A percentile compares a stretch with the other conserved stretches of the same genome.
Conservation (phyloP, 2,329 filamentous ascomycete species). For the Talaromyces amestolkiae region DNA sequence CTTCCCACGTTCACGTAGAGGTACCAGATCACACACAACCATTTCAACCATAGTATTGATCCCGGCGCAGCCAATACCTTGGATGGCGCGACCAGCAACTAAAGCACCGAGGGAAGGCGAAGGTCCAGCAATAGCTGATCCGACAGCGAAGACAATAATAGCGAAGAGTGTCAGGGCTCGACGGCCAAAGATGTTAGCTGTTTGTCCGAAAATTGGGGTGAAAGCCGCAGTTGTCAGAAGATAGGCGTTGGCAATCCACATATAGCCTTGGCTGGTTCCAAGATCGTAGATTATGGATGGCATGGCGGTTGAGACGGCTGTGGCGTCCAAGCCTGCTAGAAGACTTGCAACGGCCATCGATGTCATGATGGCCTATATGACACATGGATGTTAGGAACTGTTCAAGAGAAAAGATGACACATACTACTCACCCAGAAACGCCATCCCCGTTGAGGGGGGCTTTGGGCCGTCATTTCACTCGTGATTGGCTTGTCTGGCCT, state of each 20-base stretch:
- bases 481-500: not conserved
- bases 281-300: not conserved
- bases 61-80: constrained; percentile 52
- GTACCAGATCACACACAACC: constrained; percentile 52
- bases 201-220: constrained; percentile 7
- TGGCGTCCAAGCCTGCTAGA: constrained; percentile 28
- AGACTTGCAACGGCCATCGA: constrained; percentile 12
- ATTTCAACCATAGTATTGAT: constrained; percentile 46
- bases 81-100: constrained; percentile 53
- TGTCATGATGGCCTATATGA: constrained; percentile 4
- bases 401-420: too few relatives aligned
- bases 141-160: constrained; percentile 17
- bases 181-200: constrained; percentile 20
- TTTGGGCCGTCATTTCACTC: not conserved
- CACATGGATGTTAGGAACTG: not conserved
- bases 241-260: not conserved
- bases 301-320: constrained; percentile 31
- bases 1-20: constrained; percentile 47
- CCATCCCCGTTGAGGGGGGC: not conserved
- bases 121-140: constrained; percentile 14
- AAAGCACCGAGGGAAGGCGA: constrained; percentile 37
- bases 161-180: constrained; percentile 12
- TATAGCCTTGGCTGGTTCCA: not conserved
- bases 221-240: constrained; percentile 1
- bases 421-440: constrained; percentile 1